These are phyloP conservation scores for Auricularia cornea DNA, from an alignment of 768 basidiomycete species.

Conservation along the genomic window DNA sequence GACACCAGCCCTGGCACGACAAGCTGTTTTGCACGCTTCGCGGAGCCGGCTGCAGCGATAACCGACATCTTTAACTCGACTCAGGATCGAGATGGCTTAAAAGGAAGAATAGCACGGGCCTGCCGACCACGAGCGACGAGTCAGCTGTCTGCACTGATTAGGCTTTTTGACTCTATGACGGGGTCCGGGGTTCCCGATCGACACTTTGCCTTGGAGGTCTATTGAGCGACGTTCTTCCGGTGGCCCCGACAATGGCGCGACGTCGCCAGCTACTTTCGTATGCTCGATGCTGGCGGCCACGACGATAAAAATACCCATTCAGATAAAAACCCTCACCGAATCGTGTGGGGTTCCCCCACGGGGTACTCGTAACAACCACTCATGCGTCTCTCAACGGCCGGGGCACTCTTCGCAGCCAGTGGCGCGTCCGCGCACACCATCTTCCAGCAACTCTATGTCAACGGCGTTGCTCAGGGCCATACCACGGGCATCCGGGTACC, in stretches of 20 bases:
- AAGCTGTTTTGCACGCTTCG: too few relatives aligned
- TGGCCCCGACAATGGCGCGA: background rate
- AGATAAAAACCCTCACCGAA: background rate
- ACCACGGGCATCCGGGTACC: slow-evolving; percentile 38
- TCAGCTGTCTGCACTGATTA: too few relatives aligned
- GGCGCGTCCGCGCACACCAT: slow-evolving; percentile 41
- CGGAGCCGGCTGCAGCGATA: too few relatives aligned
- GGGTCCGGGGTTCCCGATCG: background rate
- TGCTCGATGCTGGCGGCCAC: background rate
- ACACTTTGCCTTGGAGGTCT: background rate
- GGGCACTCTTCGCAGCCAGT: background rate
- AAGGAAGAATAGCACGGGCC: too few relatives aligned
- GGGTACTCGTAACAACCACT: background rate
- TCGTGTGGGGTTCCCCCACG: background rate
- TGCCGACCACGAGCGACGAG: too few relatives aligned
- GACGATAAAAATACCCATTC: background rate
- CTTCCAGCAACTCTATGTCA: slow-evolving; percentile 48
- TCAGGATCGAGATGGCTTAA: too few relatives aligned
- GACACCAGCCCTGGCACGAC: too few relatives aligned
- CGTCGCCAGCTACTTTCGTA: background rate
- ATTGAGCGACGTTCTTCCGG: background rate
- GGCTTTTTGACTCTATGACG: too few relatives aligned
- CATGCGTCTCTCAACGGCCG: background rate
- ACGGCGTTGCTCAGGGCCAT: slow-evolving; percentile 40
- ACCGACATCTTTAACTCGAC: too few relatives aligned